Conservation (phyloP, 176 grass and related monocot species). For the Aegilops speltoides region DNA sequence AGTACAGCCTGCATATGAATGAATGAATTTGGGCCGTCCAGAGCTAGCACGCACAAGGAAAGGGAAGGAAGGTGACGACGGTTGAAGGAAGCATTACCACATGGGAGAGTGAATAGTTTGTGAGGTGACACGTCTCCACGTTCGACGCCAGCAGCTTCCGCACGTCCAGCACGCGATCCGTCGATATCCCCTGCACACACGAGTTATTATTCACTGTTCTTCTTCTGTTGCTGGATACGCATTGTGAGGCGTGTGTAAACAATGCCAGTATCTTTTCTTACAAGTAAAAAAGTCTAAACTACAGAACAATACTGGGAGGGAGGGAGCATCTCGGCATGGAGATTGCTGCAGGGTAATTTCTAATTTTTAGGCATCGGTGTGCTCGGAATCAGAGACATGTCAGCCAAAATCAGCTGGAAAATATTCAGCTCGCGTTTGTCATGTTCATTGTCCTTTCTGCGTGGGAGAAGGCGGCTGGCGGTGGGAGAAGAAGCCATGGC, state of each 20-base stretch:
- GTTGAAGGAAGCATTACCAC: slow-evolving; percentile 48
- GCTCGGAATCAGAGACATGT: neutral
- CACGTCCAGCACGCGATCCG: slow-evolving; percentile 86
- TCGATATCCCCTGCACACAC: slow-evolving; percentile 73
- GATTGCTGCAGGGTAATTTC: neutral
- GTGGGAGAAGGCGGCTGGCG: neutral
- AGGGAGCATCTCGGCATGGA: neutral
- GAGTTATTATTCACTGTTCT: too few relatives aligned
- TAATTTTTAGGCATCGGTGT: neutral
- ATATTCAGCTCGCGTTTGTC: neutral
- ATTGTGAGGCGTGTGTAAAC: neutral
- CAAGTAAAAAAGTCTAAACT: neutral
- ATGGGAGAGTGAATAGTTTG: slow-evolving; percentile 89
- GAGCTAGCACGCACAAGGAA: too few relatives aligned
- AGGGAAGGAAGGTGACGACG: too few relatives aligned
- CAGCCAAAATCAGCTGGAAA: neutral
- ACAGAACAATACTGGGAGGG: neutral
- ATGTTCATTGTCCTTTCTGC: neutral
- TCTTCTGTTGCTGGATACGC: neutral
- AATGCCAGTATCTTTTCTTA: neutral
- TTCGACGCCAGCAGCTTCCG: slow-evolving; percentile 75
- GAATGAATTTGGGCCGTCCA: neutral
- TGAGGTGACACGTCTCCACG: slow-evolving; percentile 87
- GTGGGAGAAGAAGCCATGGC: neutral
- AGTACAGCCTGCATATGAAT: neutral